Percentiles rank a stretch among this genome's conserved stretches.
phyloP scores from a whole-genome alignment of 306 rosid species.

The Medicago ruthenica region DNA sequence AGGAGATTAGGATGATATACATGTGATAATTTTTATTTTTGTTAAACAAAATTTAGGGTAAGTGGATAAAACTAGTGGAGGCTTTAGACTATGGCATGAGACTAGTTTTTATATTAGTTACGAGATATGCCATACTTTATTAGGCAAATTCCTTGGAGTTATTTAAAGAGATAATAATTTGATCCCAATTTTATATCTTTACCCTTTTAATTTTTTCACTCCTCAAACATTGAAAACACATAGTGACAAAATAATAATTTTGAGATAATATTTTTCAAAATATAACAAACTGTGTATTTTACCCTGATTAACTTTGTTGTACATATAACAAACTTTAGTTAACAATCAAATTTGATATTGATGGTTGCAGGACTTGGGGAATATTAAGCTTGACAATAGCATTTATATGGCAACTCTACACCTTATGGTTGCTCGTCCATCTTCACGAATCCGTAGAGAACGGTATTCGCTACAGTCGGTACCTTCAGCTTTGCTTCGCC shows the following conservation, averaged over 20 bases:
- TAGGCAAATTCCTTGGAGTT: too few relatives aligned
- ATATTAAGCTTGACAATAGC: slow-evolving; percentile 54
- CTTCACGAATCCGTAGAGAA: slow-evolving; percentile 58
- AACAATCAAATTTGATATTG: neutral
- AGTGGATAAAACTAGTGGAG: neutral
- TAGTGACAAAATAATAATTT: too few relatives aligned
- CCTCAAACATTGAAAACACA: too few relatives aligned
- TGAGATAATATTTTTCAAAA: too few relatives aligned
- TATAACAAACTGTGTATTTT: too few relatives aligned
- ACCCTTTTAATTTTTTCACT: too few relatives aligned
- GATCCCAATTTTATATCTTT: too few relatives aligned
- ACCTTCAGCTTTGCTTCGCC: slow-evolving; percentile 55
- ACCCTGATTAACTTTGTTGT: too few relatives aligned
- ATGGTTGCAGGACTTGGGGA: slow-evolving; percentile 65
- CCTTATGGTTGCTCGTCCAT: slow-evolving; percentile 62
- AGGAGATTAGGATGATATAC: neutral
- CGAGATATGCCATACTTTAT: too few relatives aligned
- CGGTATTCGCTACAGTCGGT: slow-evolving; percentile 63
- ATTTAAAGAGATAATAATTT: too few relatives aligned
- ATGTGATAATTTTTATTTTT: neutral
- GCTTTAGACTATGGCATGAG: neutral
- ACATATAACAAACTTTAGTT: neutral
- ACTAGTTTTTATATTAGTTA: too few relatives aligned
- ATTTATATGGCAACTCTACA: slow-evolving; percentile 67
- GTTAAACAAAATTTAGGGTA: neutral